Percentiles rank a stretch among this genome's conserved stretches.
These are phyloP conservation scores for Aspergillus wentii DNA, from an alignment of 495 filamentous ascomycete genomes.

Conservation along the genomic window DNA sequence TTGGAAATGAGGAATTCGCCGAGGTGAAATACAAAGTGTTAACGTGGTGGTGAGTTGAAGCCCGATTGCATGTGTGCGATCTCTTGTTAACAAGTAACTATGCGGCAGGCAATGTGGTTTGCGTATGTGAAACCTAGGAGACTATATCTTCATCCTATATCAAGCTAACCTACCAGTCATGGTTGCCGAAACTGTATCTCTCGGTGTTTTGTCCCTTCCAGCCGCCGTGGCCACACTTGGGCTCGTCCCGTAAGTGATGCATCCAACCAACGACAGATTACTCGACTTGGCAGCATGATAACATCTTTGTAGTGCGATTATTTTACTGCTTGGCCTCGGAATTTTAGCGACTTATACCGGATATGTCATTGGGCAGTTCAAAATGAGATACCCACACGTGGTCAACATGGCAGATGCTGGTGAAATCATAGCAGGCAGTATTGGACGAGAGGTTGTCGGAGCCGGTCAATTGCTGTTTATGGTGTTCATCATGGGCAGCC, in stretches of 20 bases:
- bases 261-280: conserved; percentile 39
- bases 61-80: no score
- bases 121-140: no score
- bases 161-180: conserved; percentile 30
- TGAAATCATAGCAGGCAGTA: conserved; percentile 55
- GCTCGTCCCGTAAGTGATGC: conserved; percentile 35
- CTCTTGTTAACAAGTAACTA: no score
- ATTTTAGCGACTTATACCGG: conserved; percentile 71
- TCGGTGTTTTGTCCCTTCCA: conserved; percentile 55
- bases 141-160: no score
- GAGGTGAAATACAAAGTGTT: no score
- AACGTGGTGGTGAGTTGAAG: no score
- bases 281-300: conserved; percentile 49
- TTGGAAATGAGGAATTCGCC: no score
- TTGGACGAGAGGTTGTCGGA: conserved; percentile 61
- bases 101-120: no score
- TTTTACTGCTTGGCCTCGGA: conserved; percentile 62
- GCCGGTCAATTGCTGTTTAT: conserved; percentile 57
- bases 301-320: conserved; percentile 37
- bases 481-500: conserved; percentile 67
- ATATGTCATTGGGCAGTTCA: conserved; percentile 65
- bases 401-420: conserved; percentile 70
- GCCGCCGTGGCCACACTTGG: conserved; percentile 51
- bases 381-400: conserved; percentile 53
- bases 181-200: conserved; percentile 57